Base-by-base conservation (phyloP, 495 filamentous ascomycete species). In the Aspergillus bertholletiae region DNA sequence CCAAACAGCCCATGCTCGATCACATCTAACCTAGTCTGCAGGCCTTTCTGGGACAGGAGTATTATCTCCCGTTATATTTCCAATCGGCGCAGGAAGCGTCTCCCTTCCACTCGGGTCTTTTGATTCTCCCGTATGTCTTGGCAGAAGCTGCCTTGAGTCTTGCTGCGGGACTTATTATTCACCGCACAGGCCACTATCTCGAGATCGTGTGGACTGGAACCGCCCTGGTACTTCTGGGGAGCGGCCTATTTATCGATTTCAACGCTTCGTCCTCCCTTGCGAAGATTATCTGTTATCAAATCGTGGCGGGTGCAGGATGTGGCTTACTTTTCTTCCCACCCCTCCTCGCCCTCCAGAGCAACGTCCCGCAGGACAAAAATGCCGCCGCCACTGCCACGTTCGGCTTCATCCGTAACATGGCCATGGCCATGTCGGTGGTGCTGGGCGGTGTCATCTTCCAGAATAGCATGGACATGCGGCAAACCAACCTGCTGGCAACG, bases 361-460 rank as follows among this genome's bases (percentile, higher is more conserved):
- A 78, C 23, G 82, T 92, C 51, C 70, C 80, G 1, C 82, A 84
- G 23, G 74, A 78, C 6, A 88, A 95, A 46, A 87, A 88, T 15
- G 91, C 86, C 0, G 83, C 87, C 0, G 91, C 89, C 3, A 94
- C 89, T 0, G 83, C 84, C 0, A 90, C 88, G 0, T 86, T 90
- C 50, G 78, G 81, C 1, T 92, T 93, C 65, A 74, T 89, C 30
- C 81, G 90, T 4, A 86, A 88, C 58, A 71, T 96, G 6, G 84
- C 83, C 1, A 89, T 84, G 0, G 77, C 86, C 12, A 80, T 88
- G 21, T 85, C 84, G 7, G 82, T 94, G 23, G 88, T 92, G 20
- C 80, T 94, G 22, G 91, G 91, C 15, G 82, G 88, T 13, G 88
- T 92, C 2, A 83, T 96, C 26, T 95, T 95, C 65, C 79, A 82